These are phyloP conservation scores for Fomitopsis betulina DNA, from an alignment of 1,284 basidiomycete genomes.

Conservation along the genomic window DNA sequence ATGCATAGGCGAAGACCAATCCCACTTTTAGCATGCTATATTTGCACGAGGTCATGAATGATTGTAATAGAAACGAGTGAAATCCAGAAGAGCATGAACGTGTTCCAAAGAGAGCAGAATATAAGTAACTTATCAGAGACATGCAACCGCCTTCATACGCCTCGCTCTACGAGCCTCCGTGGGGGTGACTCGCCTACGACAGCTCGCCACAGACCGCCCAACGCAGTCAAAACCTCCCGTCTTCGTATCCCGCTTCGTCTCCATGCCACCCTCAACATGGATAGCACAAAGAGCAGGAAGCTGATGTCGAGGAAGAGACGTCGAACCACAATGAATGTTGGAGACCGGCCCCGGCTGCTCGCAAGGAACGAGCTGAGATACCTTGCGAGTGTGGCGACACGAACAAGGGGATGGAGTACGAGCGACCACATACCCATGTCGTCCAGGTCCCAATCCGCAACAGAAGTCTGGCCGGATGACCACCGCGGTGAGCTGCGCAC, in stretches of 20 bases:
- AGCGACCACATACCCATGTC: constrained; percentile 79
- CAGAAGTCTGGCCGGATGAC: constrained; percentile 30
- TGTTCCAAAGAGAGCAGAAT: not conserved
- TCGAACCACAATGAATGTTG: constrained; percentile 59
- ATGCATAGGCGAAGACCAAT: no score
- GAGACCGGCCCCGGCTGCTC: constrained; percentile 52
- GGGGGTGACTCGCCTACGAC: constrained; percentile 51
- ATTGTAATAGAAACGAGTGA: no score
- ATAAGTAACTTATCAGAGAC: not conserved
- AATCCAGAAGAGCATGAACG: not conserved
- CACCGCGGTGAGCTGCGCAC: constrained; percentile 13
- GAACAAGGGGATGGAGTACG: constrained; percentile 57
- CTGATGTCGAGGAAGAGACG: constrained; percentile 71
- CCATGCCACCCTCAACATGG: constrained; percentile 56
- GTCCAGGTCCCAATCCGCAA: constrained; percentile 56
- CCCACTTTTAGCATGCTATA: no score
- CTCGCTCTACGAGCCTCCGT: constrained; percentile 46
- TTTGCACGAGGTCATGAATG: no score
- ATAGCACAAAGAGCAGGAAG: constrained; percentile 59
- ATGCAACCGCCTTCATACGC: constrained; percentile 14
- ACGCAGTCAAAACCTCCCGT: constrained; percentile 58
- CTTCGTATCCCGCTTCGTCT: constrained; percentile 61
- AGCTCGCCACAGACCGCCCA: constrained; percentile 66
- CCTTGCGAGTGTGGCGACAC: constrained; percentile 41
- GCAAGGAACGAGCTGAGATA: constrained; percentile 52